These are phyloP conservation scores for Diophrys sp. DNA, from an alignment of 73 alveolate species.

Conservation along the genomic window DNA sequence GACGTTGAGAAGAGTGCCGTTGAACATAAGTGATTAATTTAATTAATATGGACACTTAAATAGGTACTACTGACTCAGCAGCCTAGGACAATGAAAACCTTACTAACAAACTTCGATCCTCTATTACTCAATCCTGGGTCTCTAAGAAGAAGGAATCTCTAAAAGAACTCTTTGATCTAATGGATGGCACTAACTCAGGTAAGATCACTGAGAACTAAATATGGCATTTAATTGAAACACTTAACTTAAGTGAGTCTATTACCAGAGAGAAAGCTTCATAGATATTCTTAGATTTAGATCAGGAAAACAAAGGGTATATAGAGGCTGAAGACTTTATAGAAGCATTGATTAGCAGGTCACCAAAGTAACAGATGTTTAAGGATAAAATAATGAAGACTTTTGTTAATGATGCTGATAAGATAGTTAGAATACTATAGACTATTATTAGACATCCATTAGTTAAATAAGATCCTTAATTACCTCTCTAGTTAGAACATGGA, in stretches of 20 bases:
- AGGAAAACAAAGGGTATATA: neutral
- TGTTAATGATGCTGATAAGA: neutral
- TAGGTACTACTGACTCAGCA: no score
- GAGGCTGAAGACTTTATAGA: neutral
- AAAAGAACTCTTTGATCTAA: neutral
- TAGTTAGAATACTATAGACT: neutral
- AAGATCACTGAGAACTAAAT: neutral
- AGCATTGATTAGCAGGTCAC: neutral
- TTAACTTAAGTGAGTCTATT: neutral
- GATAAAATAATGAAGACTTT: neutral
- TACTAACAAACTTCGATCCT: neutral
- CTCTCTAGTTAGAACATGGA: neutral
- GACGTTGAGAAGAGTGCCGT: neutral
- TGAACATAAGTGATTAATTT: no score
- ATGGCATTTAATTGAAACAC: neutral
- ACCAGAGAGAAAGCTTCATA: neutral
- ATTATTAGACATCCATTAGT: neutral
- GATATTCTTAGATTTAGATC: neutral
- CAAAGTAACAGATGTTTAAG: neutral
- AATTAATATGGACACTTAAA: no score
- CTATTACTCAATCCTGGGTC: neutral
- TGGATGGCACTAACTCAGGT: conserved; percentile 3
- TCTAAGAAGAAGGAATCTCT: neutral
- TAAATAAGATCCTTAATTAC: neutral
- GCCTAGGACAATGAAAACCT: no score